phyloP scores from a whole-genome alignment of 2,329 filamentous ascomycete genomes.

The Nigrospora oryzae region DNA sequence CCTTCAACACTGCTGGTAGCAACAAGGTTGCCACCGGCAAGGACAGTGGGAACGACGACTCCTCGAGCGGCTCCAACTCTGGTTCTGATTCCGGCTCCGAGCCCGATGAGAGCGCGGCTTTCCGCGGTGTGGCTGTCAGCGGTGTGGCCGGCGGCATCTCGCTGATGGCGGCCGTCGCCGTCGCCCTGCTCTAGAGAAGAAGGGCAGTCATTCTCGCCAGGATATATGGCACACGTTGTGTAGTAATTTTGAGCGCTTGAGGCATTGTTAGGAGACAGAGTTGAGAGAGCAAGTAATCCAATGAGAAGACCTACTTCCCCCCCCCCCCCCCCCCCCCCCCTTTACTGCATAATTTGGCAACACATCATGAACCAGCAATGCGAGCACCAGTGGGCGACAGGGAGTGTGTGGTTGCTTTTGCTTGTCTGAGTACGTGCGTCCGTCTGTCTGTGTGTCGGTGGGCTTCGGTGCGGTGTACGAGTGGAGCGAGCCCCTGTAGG shows the following conservation, averaged over 20 bases:
- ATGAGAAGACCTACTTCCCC: neutral
- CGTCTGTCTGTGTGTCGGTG: too few relatives aligned
- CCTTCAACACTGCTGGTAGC: conserved; percentile 12
- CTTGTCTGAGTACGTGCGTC: too few relatives aligned
- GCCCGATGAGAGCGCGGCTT: conserved; percentile 1
- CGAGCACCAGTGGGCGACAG: neutral
- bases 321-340: too few relatives aligned
- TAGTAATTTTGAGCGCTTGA: neutral
- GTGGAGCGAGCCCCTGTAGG: too few relatives aligned
- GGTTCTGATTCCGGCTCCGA: neutral
- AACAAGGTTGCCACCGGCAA: conserved; percentile 1
- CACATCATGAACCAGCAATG: neutral
- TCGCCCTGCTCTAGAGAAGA: neutral
- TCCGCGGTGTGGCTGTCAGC: neutral
- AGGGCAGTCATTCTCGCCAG: neutral
- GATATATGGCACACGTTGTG: neutral
- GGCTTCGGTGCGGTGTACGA: too few relatives aligned
- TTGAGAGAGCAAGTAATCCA: neutral
- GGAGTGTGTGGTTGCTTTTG: too few relatives aligned
- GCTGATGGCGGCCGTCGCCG: neutral
- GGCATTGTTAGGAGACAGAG: neutral
- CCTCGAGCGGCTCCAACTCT: neutral
- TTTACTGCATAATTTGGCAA: too few relatives aligned
- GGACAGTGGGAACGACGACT: neutral
- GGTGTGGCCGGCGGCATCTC: neutral